These are phyloP conservation scores for Orbilia oligospora DNA, from an alignment of 2,329 filamentous ascomycete genomes.

Conservation along the genomic window DNA sequence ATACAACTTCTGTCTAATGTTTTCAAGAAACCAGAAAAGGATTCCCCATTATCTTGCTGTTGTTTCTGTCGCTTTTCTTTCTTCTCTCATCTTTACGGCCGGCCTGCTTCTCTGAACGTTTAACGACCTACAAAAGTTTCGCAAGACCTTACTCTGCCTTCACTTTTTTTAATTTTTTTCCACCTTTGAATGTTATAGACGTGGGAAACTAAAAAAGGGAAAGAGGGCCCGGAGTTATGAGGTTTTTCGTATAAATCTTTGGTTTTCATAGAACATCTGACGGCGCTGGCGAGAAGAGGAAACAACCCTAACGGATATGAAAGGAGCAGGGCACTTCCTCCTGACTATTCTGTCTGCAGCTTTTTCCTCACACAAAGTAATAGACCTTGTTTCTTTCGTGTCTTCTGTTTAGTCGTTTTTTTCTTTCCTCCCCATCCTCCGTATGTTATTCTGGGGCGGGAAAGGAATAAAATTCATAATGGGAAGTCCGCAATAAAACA, in stretches of 20 bases:
- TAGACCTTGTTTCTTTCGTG: conserved; percentile 61
- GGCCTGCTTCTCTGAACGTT: conserved; percentile 55
- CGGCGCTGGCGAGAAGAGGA: conserved; percentile 34
- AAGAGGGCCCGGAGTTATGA: conserved; percentile 49
- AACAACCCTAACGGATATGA: conserved; percentile 23
- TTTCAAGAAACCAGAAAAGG: conserved; percentile 52
- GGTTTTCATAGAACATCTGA: conserved; percentile 36
- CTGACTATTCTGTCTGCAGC: conserved; percentile 61
- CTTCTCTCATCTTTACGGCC: conserved; percentile 58
- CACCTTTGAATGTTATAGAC: conserved; percentile 58
- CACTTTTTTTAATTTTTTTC: conserved; percentile 39
- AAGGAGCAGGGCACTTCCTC: conserved; percentile 36
- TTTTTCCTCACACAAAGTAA: conserved; percentile 59
- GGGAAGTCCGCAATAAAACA: conserved; percentile 59
- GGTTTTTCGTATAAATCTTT: conserved; percentile 61
- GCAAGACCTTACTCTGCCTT: conserved; percentile 61
- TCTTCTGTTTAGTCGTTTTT: conserved; percentile 39
- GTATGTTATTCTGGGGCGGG: conserved; percentile 1
- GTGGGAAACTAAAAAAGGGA: conserved; percentile 51
- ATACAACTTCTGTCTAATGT: conserved; percentile 60
- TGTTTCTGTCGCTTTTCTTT: conserved; percentile 47
- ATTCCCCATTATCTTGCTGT: conserved; percentile 62
- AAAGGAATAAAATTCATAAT: conserved; percentile 44
- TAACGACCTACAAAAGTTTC: conserved; percentile 61
- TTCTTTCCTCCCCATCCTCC: neutral